Percentiles rank a stretch among this genome's conserved stretches.
Conservation (phyloP, 1,139 yeast species). For the Scheffersomyces titani region DNA sequence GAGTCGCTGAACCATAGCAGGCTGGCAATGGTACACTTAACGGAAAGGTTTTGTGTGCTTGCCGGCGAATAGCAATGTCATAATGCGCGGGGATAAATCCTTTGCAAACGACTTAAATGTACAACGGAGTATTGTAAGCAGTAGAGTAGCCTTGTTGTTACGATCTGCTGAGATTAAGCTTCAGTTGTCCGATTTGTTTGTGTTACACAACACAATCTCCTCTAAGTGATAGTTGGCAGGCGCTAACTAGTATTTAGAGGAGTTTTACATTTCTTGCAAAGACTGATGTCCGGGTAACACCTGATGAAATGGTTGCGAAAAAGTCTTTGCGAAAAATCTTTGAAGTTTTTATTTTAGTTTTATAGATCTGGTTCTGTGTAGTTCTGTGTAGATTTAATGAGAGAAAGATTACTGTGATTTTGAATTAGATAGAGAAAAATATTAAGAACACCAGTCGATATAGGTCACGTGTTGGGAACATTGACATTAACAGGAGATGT, state of each 20-base stretch:
- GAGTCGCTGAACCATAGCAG: constrained; percentile 35
- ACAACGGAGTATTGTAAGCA: constrained; percentile 48
- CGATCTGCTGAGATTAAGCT: constrained; percentile 49
- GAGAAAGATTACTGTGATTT: too few species aligned
- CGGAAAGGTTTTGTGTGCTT: constrained; percentile 30
- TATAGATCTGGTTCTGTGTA: too few species aligned
- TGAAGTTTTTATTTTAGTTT: too few species aligned
- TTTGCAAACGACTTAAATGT: constrained; percentile 45
- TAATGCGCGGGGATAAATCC: constrained; percentile 41
- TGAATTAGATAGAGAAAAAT: too few species aligned
- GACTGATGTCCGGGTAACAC: neutral
- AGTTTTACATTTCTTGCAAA: neutral
- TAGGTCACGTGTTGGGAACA: too few species aligned
- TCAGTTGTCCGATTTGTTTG: constrained; percentile 36
- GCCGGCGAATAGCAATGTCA: constrained; percentile 32
- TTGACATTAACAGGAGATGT: too few species aligned
- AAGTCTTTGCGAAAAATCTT: neutral
- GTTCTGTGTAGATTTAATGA: too few species aligned
- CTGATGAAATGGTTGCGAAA: neutral
- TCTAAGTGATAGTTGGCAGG: constrained; percentile 2
- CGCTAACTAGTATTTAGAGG: constrained; percentile 2
- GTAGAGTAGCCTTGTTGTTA: constrained; percentile 50
- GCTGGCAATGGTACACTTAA: constrained; percentile 21
- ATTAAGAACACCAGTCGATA: too few species aligned
- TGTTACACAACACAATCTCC: neutral